Base-by-base conservation (phyloP, 1,284 basidiomycete species). In the Mycosarcoma maydis region DNA sequence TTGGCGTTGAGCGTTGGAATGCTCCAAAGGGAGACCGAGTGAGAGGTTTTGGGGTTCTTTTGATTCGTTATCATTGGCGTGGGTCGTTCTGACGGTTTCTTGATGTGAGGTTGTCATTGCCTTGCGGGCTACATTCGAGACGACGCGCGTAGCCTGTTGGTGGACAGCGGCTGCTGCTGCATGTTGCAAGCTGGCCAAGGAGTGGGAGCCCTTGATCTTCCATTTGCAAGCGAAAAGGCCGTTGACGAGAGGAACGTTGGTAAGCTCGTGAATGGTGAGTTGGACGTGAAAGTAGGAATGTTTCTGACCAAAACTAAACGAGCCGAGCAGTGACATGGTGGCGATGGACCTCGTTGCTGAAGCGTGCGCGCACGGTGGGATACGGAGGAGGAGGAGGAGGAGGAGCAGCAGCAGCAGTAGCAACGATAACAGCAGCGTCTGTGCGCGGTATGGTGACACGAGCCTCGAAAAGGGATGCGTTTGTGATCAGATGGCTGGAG, bases 191-290 rank as follows among this genome's bases (percentile, higher is more conserved):
- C 51, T 67, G 17, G 60, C 50, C 9, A 75, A 46, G 16, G 68
- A 61, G 50, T 78, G 65, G 1, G 87, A 87, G 67, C 87, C 85
- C 83, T 88, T 89, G 83, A 92, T 86, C 79, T 87, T 89, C 90
- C 90, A 92, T 43, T 86, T 85, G 33, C 89, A 86, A 14, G 85
- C 87, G 76, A 92, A 92, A 73, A 90, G 86, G 62, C 91, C 91
- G 34, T 84, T 83, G 43, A 92, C 87, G 60, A 91, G 86, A 0
- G 91, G 90, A 0, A 92, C 88, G 74, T 88, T 90, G 37, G 86
- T 85, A 26, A 92, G 85, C 72, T 91, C 87, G 80, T 91, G 90
- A 38, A 92, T 85, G 29, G 85, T 84, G 41, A 92, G 78, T 16
- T 85, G 83, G 24, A 88, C 87, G 52, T 87, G 86, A 82, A 92